These are phyloP conservation scores for Diatrype stigma DNA, from an alignment of 2,329 filamentous ascomycete genomes.

Conservation along the genomic window DNA sequence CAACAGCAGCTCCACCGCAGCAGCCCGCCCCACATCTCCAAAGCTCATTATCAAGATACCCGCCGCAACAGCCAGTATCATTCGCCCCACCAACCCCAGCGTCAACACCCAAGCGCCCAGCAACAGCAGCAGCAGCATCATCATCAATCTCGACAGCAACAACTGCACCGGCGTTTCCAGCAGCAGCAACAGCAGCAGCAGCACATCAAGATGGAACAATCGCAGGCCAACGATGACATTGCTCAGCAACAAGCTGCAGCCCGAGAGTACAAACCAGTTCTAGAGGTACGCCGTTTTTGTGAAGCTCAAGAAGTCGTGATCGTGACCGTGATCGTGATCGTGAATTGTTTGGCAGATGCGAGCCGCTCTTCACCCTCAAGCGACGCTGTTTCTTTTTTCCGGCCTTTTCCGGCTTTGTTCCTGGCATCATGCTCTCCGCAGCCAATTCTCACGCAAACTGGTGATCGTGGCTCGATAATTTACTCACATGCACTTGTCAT, in stretches of 20 bases:
- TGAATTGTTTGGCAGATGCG: not conserved
- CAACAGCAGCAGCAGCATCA: slow-evolving; percentile 10
- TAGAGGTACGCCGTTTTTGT: slow-evolving; percentile 42
- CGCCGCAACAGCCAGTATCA: slow-evolving; percentile 6
- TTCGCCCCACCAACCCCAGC: slow-evolving; percentile 11
- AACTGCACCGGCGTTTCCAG: slow-evolving; percentile 10
- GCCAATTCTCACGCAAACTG: not conserved
- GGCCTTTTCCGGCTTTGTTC: not conserved
- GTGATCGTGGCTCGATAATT: not conserved
- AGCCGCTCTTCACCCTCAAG: too few relatives aligned
- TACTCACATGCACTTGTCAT: slow-evolving; percentile 18
- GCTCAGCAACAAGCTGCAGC: slow-evolving; percentile 59
- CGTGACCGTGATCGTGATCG: too few relatives aligned
- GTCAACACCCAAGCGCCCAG: slow-evolving; percentile 4
- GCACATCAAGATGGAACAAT: slow-evolving; percentile 34
- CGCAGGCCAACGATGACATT: slow-evolving; percentile 41
- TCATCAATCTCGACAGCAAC: slow-evolving; percentile 7
- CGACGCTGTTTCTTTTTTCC: slow-evolving; percentile 2
- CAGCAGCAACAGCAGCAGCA: slow-evolving; percentile 4
- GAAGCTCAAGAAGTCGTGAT: not conserved
- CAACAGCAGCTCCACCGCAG: slow-evolving; percentile 10
- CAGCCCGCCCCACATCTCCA: slow-evolving; percentile 9
- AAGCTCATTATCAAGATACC: slow-evolving; percentile 8
- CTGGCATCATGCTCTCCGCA: not conserved
- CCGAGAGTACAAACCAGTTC: slow-evolving; percentile 53